Conservation (phyloP, 1,284 basidiomycete species). For the Anthracocystis panici-leucophaei region DNA sequence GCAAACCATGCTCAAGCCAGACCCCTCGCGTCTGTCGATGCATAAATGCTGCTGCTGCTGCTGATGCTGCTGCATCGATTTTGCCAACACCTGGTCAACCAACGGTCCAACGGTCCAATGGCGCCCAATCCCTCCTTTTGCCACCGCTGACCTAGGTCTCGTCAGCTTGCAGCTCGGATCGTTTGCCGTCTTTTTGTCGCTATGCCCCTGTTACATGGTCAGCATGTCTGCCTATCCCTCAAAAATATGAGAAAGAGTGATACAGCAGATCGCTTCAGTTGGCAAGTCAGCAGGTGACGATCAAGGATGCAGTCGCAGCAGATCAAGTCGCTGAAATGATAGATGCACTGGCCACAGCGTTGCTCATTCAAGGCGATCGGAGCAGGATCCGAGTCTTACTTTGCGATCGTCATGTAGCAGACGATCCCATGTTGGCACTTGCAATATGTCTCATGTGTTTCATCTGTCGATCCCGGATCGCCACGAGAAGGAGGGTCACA, state of each 20-base stretch:
- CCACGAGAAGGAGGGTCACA: slow-evolving; percentile 1
- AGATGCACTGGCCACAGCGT: not conserved
- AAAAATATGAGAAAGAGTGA: not conserved
- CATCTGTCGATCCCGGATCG: slow-evolving; percentile 6
- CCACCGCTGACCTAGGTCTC: not conserved
- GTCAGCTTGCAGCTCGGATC: slow-evolving; percentile 7
- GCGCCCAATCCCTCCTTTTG: not conserved
- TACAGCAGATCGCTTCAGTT: not conserved
- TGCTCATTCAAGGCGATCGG: not conserved
- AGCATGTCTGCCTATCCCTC: not conserved
- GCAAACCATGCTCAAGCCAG: slow-evolving; percentile 28
- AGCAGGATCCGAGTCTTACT: not conserved
- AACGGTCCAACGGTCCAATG: not conserved
- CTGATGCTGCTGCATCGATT: slow-evolving; percentile 19
- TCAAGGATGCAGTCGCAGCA: not conserved
- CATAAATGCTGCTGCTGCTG: slow-evolving; percentile 4
- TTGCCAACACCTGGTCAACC: not conserved
- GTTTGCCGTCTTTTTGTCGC: not conserved
- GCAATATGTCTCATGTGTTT: not conserved
- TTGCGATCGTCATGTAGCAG: not conserved
- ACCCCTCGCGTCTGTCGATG: slow-evolving; percentile 38
- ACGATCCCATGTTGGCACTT: not conserved
- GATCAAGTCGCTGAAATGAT: not conserved
- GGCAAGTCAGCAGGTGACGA: not conserved
- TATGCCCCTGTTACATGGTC: not conserved